These are phyloP conservation scores for Lineolata rhizophorae DNA, from an alignment of 495 filamentous ascomycete species.

Conservation along the genomic window DNA sequence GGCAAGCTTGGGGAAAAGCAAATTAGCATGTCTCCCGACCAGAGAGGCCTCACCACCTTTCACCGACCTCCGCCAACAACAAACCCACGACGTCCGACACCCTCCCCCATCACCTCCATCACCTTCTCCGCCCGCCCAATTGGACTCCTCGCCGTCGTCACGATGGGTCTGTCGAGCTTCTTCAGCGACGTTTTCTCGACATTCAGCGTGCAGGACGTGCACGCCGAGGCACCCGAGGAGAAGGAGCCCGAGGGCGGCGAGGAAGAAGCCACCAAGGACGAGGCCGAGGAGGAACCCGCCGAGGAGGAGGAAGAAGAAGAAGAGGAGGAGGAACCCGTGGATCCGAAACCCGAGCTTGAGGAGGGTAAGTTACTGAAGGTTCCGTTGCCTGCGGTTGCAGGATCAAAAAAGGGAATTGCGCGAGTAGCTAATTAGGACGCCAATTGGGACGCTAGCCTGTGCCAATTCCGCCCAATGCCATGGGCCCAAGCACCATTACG, in stretches of 20 bases:
- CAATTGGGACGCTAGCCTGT: constrained; percentile 41
- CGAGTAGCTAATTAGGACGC: background rate
- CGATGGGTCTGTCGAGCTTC: constrained; percentile 41
- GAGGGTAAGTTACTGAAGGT: constrained; percentile 45
- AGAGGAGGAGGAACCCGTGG: constrained; percentile 74
- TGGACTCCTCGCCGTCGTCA: background rate
- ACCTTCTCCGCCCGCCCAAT: background rate
- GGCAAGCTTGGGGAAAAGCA: too few relatives aligned
- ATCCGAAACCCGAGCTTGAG: constrained; percentile 71
- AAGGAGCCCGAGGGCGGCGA: constrained; percentile 12
- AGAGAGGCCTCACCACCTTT: too few relatives aligned
- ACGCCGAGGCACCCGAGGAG: constrained; percentile 28
- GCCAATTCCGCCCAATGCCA: constrained; percentile 62
- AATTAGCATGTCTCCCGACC: too few relatives aligned
- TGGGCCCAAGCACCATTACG: constrained; percentile 87
- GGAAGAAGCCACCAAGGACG: constrained; percentile 16
- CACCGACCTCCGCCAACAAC: too few relatives aligned
- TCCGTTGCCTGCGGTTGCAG: constrained; percentile 4
- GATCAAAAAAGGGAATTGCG: background rate
- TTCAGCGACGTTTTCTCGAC: constrained; percentile 38
- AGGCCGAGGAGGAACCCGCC: constrained; percentile 9
- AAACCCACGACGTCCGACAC: too few relatives aligned
- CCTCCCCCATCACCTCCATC: too few relatives aligned
- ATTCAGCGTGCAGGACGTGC: constrained; percentile 29
- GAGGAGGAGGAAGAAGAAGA: constrained; percentile 59